Evolutionary conservation across 352 stramenopile genomes (phyloP).

Genomic region (Blastocystis sp.): DNA sequence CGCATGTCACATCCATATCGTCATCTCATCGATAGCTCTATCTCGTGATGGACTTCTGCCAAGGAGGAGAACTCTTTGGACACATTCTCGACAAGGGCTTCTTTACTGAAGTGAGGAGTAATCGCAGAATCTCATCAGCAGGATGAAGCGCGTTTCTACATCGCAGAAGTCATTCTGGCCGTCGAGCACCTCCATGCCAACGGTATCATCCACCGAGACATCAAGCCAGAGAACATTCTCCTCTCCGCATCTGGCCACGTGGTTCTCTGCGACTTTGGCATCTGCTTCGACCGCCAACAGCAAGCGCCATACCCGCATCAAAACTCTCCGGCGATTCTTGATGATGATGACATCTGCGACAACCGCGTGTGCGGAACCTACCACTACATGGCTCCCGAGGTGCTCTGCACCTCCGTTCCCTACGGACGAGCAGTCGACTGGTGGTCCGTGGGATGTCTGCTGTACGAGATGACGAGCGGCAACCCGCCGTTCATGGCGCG

Average conservation of each 20-base stretch:
- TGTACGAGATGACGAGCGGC: slow-evolving; percentile 90
- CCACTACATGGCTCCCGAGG: slow-evolving; percentile 67
- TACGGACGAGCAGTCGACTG: slow-evolving; percentile 88
- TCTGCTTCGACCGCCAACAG: slow-evolving; percentile 74
- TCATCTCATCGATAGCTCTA: slow-evolving; percentile 78
- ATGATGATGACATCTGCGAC: slow-evolving; percentile 52
- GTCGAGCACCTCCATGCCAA: slow-evolving; percentile 88
- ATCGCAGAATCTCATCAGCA: slow-evolving; percentile 82
- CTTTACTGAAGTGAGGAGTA: slow-evolving; percentile 24
- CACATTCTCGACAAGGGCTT: slow-evolving; percentile 77
- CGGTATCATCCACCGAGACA: slow-evolving; percentile 89
- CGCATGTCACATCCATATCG: slow-evolving; percentile 79
- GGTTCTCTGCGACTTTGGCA: slow-evolving; percentile 93
- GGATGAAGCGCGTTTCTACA: slow-evolving; percentile 87
- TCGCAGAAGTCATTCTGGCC: slow-evolving; percentile 85
- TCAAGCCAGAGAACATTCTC: slow-evolving; percentile 86
- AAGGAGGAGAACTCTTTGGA: slow-evolving; percentile 92
- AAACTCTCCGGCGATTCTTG: neutral
- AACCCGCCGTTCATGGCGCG: slow-evolving; percentile 86
- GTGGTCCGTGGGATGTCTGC: slow-evolving; percentile 87
- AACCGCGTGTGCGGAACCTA: slow-evolving; percentile 67
- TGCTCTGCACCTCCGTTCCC: slow-evolving; percentile 19
- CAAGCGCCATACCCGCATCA: slow-evolving; percentile 13
- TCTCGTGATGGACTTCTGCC: slow-evolving; percentile 96
- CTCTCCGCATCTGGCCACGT: slow-evolving; percentile 90